phyloP scores from a whole-genome alignment of 805 yeast species.

The Hanseniaspora clermontiae region DNA sequence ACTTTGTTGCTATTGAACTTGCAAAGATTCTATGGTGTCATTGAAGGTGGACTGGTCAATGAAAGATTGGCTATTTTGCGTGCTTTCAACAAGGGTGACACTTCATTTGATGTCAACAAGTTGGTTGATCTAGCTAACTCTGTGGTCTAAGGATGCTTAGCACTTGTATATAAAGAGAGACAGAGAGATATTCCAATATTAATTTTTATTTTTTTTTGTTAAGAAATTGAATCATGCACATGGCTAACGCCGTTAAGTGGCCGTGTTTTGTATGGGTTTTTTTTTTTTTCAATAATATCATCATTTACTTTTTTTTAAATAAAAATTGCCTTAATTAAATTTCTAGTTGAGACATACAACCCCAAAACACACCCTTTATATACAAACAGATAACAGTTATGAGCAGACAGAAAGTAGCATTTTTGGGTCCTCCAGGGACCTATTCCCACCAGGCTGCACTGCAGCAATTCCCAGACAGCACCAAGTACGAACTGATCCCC shows the following conservation, averaged over 20 bases:
- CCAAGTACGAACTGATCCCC: constrained; percentile 20
- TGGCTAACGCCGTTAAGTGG: too few relatives aligned
- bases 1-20: constrained; percentile 62
- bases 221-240: too few relatives aligned
- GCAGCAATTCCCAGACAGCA: constrained; percentile 38
- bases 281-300: too few relatives aligned
- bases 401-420: constrained; percentile 41
- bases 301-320: too few relatives aligned
- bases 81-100: constrained; percentile 58
- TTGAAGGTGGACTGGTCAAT: constrained; percentile 32
- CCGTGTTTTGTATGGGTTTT: too few relatives aligned
- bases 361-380: too few relatives aligned
- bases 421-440: constrained; percentile 83
- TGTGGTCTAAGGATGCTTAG: constrained; percentile 32
- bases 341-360: too few relatives aligned
- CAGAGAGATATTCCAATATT: too few relatives aligned
- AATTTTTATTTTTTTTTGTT: too few relatives aligned
- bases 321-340: too few relatives aligned
- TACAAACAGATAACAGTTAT: neutral
- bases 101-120: constrained; percentile 50
- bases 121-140: constrained; percentile 65
- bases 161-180: neutral
- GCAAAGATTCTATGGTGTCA: constrained; percentile 74
- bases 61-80: constrained; percentile 46
- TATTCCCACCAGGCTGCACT: constrained; percentile 77